Base-by-base conservation (phyloP, 176 grass and related monocot genomes). In the Calamus simplicifolius region DNA sequence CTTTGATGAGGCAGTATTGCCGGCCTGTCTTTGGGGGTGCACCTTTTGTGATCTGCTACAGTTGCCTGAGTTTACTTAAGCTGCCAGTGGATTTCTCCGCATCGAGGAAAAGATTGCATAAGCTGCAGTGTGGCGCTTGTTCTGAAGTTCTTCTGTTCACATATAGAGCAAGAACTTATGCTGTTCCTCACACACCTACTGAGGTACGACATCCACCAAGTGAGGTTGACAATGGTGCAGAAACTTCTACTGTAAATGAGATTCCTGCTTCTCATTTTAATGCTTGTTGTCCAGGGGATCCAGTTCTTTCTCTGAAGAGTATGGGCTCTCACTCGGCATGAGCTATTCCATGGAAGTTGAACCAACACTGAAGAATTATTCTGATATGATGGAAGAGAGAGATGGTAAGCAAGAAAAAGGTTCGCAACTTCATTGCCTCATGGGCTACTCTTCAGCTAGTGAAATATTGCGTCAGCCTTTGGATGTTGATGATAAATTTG, bases 41-140 rank as follows among this genome's bases (percentile, higher is more conserved):
- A 1, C 93, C 93, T n/a, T 98, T 98, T 63, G 63, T 98, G 35
- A 74, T 98, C 27, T 98, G 93, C 74, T 81, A 81, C 6, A 69
- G 52, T 69, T 97, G 93, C 56, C 58, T 76, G 48, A 57, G 27
- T 3, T 69, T 97, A 35, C 70, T 97, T 38, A 81, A 88, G 73
- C 61, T 97, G 35, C 93, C 93, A 19, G 54, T 76, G 0, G 81
- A 88, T 50, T 91, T 92, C 51, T 57, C 72, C 8, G 27, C 78
- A 16, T 76, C 81, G 28, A 73, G 68, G 64, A 85, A 62, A 73
- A 82, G 73, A 26, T 58, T 83, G 8, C 75, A 78, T 59, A 67
- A 73, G 58, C 52, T 97, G 52, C 65, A 56, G 69, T 97, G 93
- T 59, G 93, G 87, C 25, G 79, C 73, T 68, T 97, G 93, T 68